These are phyloP conservation scores for Aquilaria malaccensis DNA, from an alignment of 345 rosid species.

Conservation along the genomic window DNA sequence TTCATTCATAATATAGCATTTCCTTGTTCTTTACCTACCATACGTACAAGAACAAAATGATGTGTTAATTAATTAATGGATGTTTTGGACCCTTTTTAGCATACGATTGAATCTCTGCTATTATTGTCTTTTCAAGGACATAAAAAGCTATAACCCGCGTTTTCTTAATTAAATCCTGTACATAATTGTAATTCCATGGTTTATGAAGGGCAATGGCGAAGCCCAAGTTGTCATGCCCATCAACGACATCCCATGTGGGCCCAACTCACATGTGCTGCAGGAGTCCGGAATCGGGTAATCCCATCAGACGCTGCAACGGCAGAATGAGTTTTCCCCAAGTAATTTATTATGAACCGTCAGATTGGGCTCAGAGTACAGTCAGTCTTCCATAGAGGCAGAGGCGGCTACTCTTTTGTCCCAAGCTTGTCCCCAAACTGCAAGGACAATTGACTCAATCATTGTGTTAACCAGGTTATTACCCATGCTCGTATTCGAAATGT, in stretches of 20 bases:
- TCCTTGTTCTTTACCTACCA: too few species aligned
- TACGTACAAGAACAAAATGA: too few species aligned
- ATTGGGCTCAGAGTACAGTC: constrained; percentile 5
- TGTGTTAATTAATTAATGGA: neutral
- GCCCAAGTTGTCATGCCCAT: constrained; percentile 19
- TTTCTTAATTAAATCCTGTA: too few species aligned
- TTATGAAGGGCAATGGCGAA: constrained; percentile 3
- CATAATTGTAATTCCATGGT: neutral
- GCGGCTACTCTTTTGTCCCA: constrained; percentile 34
- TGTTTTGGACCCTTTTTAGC: neutral
- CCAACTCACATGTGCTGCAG: constrained; percentile 26
- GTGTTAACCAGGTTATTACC: too few species aligned
- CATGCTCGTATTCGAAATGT: too few species aligned
- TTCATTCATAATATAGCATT: too few species aligned
- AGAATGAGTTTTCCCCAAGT: neutral
- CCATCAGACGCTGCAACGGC: constrained; percentile 24
- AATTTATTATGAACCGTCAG: constrained; percentile 15
- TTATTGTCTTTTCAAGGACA: neutral
- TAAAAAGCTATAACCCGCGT: too few species aligned
- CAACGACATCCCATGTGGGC: constrained; percentile 33
- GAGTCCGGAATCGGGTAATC: neutral
- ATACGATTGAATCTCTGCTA: neutral
- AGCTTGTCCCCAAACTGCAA: constrained; percentile 28
- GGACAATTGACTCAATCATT: constrained; percentile 17
- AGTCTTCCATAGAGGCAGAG: constrained; percentile 22